Evolutionary conservation across 352 stramenopile species (phyloP), one percentile per base, ranked within the genome.

Genomic region (Globisporangium okanoganense): DNA sequence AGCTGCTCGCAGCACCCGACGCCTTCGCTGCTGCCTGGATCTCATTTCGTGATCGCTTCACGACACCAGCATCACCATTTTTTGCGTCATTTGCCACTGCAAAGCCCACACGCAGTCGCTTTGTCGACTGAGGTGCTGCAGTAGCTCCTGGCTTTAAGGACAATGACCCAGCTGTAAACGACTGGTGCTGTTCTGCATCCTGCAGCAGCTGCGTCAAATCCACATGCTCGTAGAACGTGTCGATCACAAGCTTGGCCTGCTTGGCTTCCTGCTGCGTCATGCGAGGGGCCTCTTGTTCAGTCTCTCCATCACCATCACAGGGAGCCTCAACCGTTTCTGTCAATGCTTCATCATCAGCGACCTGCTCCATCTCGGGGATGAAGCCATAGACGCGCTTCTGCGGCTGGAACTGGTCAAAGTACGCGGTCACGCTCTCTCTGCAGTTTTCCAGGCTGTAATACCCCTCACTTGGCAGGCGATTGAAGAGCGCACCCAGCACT

Each of bases 401-500:
- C 0, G 72, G 67, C 54, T 87, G 75, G 53, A 78, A 92, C 67
- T 94, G 77, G 13, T 75, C 57, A 63, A 99, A 99, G 64, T 99
- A 99, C 29, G 72, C 73, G 7, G 65, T 78, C n/a, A 99, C 82
- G 54, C 89, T 87, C 35, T 90, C 74, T 58, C 75, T 74, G 65
- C 95, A 98, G 49, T 97, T 90, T 16, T 94, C 84, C 0, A 98
- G 67, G 20, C 92, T 98, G 78, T 99, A 99, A 58, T 90, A 99
- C 0, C 96, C 96, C 31, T 97, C 83, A 0, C 75, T 40, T 13
- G 85, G 81, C 16, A 99, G 71, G 31, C 95, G 92, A 72, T 99
- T 99, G 68, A 99, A 99, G 58, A 99, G 89, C 31, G 78, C 90
- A 25, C 97, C 97, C n/a, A 99, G 75, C 18, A 99, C 96, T 16